A percentile compares a stretch with the other conserved stretches of the same genome.
Evolutionary conservation across 163 green algal species (phyloP).

Genomic region (Chloromonas sp.): DNA sequence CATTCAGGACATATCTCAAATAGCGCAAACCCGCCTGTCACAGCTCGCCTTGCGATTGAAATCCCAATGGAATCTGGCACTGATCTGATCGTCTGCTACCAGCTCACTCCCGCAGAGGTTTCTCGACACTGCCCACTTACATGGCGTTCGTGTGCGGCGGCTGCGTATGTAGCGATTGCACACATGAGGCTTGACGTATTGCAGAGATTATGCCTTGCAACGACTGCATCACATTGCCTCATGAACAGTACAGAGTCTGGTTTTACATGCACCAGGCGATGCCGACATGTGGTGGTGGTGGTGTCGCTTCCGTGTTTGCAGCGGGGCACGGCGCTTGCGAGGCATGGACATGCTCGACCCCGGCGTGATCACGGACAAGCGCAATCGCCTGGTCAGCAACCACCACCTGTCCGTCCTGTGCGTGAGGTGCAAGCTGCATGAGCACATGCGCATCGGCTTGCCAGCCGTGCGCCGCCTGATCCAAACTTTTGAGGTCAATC

Average conservation of each 20-base stretch:
- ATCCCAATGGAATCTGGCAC: neutral
- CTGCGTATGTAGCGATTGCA: too few relatives aligned
- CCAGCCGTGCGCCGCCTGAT: neutral
- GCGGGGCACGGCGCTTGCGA: neutral
- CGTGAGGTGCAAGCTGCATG: neutral
- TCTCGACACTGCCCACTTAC: too few relatives aligned
- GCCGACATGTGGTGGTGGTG: too few relatives aligned
- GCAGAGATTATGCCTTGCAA: too few relatives aligned
- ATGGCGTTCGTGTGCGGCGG: too few relatives aligned
- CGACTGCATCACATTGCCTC: too few relatives aligned
- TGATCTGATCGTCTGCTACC: neutral
- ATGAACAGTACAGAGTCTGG: too few relatives aligned
- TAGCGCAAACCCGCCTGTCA: neutral
- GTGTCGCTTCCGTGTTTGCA: too few relatives aligned
- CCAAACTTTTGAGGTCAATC: neutral
- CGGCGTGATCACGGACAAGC: neutral
- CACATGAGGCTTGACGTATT: too few relatives aligned
- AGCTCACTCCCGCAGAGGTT: too few relatives aligned
- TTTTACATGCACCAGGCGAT: too few relatives aligned
- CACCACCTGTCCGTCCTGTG: neutral
- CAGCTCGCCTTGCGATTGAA: neutral
- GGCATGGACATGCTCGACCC: neutral
- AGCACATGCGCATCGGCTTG: neutral
- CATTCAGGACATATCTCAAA: neutral
- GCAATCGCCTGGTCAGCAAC: conserved; percentile 8